Conservation (phyloP, 2,329 filamentous ascomycete genomes). For the Taxawa tesnikishii region DNA sequence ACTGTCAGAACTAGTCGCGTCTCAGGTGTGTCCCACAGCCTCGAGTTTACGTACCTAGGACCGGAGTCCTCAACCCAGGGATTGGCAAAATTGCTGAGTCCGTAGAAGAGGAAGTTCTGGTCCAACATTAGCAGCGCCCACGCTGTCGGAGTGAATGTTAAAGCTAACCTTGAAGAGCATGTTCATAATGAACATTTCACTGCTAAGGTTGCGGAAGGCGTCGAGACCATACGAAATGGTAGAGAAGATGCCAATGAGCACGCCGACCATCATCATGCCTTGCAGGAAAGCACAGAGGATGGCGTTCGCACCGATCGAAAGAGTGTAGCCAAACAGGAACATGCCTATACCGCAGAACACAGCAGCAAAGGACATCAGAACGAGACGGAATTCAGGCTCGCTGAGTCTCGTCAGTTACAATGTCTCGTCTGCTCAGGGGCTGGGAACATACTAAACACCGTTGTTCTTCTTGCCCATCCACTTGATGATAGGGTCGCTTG, state of each 20-base stretch:
- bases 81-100: conserved; percentile 16
- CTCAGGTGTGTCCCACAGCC: no score
- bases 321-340: conserved; percentile 16
- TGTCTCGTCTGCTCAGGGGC: neutral
- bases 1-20: no score
- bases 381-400: conserved; percentile 17
- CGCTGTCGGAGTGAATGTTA: no score
- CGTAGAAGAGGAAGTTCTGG: conserved; percentile 20
- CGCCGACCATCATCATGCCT: conserved; percentile 16
- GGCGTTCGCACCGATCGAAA: conserved; percentile 10
- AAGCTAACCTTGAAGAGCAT: conserved; percentile 15
- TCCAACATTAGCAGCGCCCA: neutral
- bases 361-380: conserved; percentile 12
- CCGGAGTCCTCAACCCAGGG: conserved; percentile 14
- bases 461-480: conserved; percentile 10
- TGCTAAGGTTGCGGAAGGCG: conserved; percentile 15
- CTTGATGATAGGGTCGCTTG: conserved; percentile 11
- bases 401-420: conserved; percentile 5
- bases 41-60: no score
- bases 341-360: conserved; percentile 13
- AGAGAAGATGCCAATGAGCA: conserved; percentile 16
- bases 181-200: conserved; percentile 19
- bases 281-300: conserved; percentile 17
- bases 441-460: conserved; percentile 12
- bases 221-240: conserved; percentile 15